Conservation (phyloP, 306 rosid species). For the Abrus precatorius region DNA sequence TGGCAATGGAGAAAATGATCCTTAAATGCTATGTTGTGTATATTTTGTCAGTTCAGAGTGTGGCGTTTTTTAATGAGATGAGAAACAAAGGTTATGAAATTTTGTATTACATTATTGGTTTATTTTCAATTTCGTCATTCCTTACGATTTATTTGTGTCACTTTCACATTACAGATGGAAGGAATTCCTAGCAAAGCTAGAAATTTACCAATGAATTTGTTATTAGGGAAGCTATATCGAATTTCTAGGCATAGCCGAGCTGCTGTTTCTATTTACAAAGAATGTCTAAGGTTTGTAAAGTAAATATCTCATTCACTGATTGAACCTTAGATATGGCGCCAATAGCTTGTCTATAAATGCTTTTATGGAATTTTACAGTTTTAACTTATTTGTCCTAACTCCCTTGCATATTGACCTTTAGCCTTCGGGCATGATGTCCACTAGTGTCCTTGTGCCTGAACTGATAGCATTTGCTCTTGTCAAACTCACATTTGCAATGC, state of each 20-base stretch:
- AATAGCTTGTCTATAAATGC: neutral
- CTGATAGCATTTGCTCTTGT: slow-evolving; percentile 23
- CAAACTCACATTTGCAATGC: slow-evolving; percentile 2
- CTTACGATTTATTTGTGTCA: slow-evolving; percentile 35
- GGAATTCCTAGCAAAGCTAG: slow-evolving; percentile 88
- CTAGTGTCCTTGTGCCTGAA: slow-evolving; percentile 26
- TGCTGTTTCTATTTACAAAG: slow-evolving; percentile 91
- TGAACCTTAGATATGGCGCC: slow-evolving; percentile 42
- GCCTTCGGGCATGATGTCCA: slow-evolving; percentile 8
- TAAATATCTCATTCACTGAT: slow-evolving; percentile 16
- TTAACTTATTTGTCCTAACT: neutral
- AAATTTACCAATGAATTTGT: slow-evolving; percentile 84
- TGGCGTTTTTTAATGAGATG: slow-evolving; percentile 18
- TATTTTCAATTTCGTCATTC: slow-evolving; percentile 40
- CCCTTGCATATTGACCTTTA: slow-evolving; percentile 27
- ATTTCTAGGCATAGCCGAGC: slow-evolving; percentile 86
- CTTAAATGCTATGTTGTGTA: slow-evolving; percentile 34
- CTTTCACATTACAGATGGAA: slow-evolving; percentile 81
- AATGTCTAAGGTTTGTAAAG: slow-evolving; percentile 84
- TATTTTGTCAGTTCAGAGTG: slow-evolving; percentile 21
- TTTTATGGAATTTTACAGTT: slow-evolving; percentile 9
- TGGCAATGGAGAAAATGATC: slow-evolving; percentile 15
- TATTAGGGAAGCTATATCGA: slow-evolving; percentile 91
- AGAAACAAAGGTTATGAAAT: neutral
- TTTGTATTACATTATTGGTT: slow-evolving; percentile 23